phyloP scores from a whole-genome alignment of 2,329 filamentous ascomycete species.

The Pyrenochaeta sp. region DNA sequence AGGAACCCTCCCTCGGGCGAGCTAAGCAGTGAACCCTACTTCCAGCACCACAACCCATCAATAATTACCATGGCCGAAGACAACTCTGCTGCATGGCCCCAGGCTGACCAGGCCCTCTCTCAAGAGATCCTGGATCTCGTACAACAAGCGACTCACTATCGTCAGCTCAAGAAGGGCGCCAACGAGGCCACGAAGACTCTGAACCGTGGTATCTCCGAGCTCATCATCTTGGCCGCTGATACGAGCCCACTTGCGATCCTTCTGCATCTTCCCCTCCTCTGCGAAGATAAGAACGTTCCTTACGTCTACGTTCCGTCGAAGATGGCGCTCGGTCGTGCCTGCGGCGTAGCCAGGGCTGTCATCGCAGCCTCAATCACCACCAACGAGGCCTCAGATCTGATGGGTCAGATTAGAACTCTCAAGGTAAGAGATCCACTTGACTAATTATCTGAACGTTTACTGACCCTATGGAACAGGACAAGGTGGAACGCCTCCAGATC shows the following conservation, averaged over 20 bases:
- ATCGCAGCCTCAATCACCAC: conserved; percentile 90
- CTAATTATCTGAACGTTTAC: neutral
- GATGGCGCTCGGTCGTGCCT: conserved; percentile 75
- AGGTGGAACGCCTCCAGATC: conserved; percentile 95
- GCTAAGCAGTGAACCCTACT: conserved; percentile 45
- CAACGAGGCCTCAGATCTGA: conserved; percentile 62
- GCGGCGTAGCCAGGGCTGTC: conserved; percentile 86
- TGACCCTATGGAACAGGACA: conserved; percentile 62
- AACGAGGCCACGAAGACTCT: conserved; percentile 83
- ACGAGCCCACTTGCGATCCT: conserved; percentile 83
- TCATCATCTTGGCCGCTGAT: conserved; percentile 84
- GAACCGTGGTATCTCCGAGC: conserved; percentile 88
- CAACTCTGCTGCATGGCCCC: conserved; percentile 44
- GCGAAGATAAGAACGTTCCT: conserved; percentile 80
- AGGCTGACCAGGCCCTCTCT: conserved; percentile 58
- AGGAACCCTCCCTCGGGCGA: conserved; percentile 45
- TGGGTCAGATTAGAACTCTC: conserved; percentile 78
- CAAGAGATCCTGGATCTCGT: conserved; percentile 55
- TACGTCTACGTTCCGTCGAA: conserved; percentile 74
- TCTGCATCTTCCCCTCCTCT: conserved; percentile 77
- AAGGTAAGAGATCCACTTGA: conserved; percentile 44
- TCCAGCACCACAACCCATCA: conserved; percentile 9
- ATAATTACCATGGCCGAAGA: conserved; percentile 37
- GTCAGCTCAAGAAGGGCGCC: conserved; percentile 50
- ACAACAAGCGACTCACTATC: conserved; percentile 41